Percentiles rank a stretch among this genome's conserved stretches.
phyloP scores from a whole-genome alignment of 768 basidiomycete genomes.

The Austroboletus festivus region DNA sequence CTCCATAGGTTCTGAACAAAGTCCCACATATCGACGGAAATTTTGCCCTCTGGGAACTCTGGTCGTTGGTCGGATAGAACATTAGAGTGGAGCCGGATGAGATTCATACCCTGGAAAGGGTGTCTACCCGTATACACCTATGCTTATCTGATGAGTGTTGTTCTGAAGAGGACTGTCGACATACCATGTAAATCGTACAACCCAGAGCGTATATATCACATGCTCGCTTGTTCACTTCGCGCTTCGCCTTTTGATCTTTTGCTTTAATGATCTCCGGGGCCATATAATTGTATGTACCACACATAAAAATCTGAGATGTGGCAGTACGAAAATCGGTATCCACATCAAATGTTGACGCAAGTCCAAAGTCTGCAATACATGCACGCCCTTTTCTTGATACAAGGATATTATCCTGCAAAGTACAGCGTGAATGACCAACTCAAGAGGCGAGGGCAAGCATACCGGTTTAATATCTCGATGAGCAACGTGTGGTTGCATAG shows the following conservation, averaged over 20 bases:
- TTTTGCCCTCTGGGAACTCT: slow-evolving; percentile 12
- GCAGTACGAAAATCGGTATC: slow-evolving; percentile 10
- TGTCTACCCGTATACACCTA: slow-evolving; percentile 17
- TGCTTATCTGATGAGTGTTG: background rate
- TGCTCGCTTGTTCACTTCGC: slow-evolving; percentile 23
- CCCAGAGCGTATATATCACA: slow-evolving; percentile 42
- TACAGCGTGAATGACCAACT: slow-evolving; percentile 1
- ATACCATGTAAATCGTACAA: slow-evolving; percentile 40
- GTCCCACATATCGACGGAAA: slow-evolving; percentile 27
- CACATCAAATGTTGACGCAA: slow-evolving; percentile 24
- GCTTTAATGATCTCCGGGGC: slow-evolving; percentile 24
- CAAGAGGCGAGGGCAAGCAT: slow-evolving; percentile 2
- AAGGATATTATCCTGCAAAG: slow-evolving; percentile 45
- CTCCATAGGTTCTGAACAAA: slow-evolving; percentile 32
- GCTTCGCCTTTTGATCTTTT: background rate
- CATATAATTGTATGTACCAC: slow-evolving; percentile 22
- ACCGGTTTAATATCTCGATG: slow-evolving; percentile 33
- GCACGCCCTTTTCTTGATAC: slow-evolving; percentile 40
- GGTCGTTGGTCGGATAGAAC: slow-evolving; percentile 8
- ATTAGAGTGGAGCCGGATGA: background rate
- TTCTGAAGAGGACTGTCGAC: background rate
- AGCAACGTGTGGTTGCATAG: slow-evolving; percentile 34
- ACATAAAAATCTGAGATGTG: slow-evolving; percentile 3
- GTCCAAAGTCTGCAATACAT: slow-evolving; percentile 51
- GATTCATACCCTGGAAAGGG: slow-evolving; percentile 4